These are phyloP conservation scores for Ehretia macrophylla DNA, from an alignment of 257 asterid species.

Conservation along the genomic window DNA sequence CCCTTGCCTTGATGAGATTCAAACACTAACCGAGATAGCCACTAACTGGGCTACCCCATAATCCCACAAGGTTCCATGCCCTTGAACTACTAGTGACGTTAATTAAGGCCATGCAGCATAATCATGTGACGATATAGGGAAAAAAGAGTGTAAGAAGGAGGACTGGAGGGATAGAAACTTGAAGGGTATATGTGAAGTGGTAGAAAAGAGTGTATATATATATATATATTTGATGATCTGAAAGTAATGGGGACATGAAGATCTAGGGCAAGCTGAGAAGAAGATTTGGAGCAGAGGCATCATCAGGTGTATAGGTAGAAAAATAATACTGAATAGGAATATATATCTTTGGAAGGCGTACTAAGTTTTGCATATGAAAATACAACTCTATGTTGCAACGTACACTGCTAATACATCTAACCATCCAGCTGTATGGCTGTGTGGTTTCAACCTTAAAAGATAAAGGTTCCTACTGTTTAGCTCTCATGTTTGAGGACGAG, in stretches of 20 bases:
- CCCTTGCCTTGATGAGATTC: no score
- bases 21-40: no score
- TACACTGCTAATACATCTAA: conserved; percentile 40
- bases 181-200: no score
- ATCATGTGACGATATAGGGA: no score
- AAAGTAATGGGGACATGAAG: conserved; percentile 30
- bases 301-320: not conserved
- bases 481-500: no score
- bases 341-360: not conserved
- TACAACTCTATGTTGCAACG: conserved; percentile 22
- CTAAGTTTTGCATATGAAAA: conserved; percentile 4
- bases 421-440: conserved; percentile 47
- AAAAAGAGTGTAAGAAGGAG: no score
- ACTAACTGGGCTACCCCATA: no score
- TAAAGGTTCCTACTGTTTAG: conserved; percentile 21
- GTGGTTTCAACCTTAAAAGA: conserved; percentile 9
- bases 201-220: not conserved
- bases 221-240: conserved; percentile 9
- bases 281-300: conserved; percentile 31
- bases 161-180: not conserved
- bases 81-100: no score
- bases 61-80: no score
- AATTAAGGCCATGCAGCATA: no score
- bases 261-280: conserved; percentile 28
- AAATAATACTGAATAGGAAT: not conserved